These are phyloP conservation scores for Blastobotrys malaysiensis DNA, from an alignment of 1,139 yeast genomes.

Conservation along the genomic window DNA sequence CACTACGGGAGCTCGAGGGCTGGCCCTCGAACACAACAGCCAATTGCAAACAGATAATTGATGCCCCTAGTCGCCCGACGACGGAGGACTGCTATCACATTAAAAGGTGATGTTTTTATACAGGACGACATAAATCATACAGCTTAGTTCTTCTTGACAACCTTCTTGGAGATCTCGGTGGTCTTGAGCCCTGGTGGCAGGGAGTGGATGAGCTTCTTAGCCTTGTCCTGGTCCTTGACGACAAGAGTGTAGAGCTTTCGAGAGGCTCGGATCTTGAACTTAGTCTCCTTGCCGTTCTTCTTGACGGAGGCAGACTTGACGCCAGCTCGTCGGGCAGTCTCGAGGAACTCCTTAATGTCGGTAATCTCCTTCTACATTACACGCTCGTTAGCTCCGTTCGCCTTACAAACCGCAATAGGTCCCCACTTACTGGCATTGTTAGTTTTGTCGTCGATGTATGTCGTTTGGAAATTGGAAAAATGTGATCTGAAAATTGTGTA, in stretches of 20 bases:
- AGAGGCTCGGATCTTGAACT: constrained; percentile 98
- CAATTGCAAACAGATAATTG: background rate
- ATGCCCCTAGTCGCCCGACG: background rate
- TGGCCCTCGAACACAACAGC: too few species aligned
- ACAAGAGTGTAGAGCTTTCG: constrained; percentile 92
- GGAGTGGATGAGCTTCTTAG: constrained; percentile 96
- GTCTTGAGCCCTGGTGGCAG: constrained; percentile 92
- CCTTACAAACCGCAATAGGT: background rate
- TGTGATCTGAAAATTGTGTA: background rate
- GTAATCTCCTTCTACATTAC: constrained; percentile 55
- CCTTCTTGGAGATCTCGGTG: constrained; percentile 38
- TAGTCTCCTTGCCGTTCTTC: constrained; percentile 93
- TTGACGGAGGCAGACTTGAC: constrained; percentile 89
- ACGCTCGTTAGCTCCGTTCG: background rate
- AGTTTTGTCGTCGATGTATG: background rate
- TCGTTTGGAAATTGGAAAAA: background rate
- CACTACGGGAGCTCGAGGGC: too few species aligned
- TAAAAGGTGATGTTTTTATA: background rate
- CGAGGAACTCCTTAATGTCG: constrained; percentile 97
- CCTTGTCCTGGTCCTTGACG: constrained; percentile 95
- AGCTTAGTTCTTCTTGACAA: constrained; percentile 25
- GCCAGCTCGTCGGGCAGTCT: constrained; percentile 95
- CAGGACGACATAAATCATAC: background rate
- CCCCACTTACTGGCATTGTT: constrained; percentile 7
- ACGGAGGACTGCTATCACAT: background rate